Evolutionary conservation across 2,329 filamentous ascomycete genomes (phyloP).

Genomic region (Zelopaecilomyces penicillatus): DNA sequence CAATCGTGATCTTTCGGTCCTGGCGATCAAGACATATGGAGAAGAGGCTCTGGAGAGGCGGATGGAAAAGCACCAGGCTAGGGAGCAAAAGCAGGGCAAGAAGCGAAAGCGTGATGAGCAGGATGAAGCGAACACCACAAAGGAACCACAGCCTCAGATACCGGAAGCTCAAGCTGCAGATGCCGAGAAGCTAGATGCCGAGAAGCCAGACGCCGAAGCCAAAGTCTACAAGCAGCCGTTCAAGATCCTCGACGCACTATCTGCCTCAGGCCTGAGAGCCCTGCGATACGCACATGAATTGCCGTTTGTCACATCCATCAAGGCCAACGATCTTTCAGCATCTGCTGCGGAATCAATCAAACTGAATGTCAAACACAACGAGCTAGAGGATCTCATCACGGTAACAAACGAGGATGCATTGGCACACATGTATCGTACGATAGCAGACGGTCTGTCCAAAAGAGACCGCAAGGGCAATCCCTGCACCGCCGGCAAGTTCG

Average conservation of each 20-base stretch:
- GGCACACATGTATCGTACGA: conserved; percentile 77
- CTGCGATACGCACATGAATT: conserved; percentile 88
- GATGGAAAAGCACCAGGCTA: conserved; percentile 33
- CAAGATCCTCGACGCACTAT: conserved; percentile 89
- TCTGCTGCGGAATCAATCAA: conserved; percentile 73
- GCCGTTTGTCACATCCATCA: conserved; percentile 71
- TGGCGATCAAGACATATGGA: conserved; percentile 84
- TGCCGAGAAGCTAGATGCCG: conserved; percentile 8
- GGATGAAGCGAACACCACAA: conserved; percentile 14
- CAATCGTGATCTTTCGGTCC: conserved; percentile 88
- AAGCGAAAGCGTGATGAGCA: conserved; percentile 40
- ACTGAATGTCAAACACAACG: conserved; percentile 78
- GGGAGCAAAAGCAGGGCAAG: conserved; percentile 29
- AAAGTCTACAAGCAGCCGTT: conserved; percentile 43
- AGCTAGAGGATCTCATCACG: conserved; percentile 59
- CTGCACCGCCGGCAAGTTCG: conserved; percentile 52
- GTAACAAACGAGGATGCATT: conserved; percentile 76
- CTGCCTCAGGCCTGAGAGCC: conserved; percentile 84
- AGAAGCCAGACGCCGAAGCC: conserved; percentile 7
- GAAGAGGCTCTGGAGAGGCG: conserved; percentile 50
- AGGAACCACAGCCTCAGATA: conserved; percentile 2
- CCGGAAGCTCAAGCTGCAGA: conserved; percentile 7
- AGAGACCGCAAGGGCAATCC: conserved; percentile 31
- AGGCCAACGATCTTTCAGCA: conserved; percentile 80
- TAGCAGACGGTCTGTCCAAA: conserved; percentile 44